Base-by-base conservation (phyloP, 345 rosid species). In the Aurinia saxatilis region DNA sequence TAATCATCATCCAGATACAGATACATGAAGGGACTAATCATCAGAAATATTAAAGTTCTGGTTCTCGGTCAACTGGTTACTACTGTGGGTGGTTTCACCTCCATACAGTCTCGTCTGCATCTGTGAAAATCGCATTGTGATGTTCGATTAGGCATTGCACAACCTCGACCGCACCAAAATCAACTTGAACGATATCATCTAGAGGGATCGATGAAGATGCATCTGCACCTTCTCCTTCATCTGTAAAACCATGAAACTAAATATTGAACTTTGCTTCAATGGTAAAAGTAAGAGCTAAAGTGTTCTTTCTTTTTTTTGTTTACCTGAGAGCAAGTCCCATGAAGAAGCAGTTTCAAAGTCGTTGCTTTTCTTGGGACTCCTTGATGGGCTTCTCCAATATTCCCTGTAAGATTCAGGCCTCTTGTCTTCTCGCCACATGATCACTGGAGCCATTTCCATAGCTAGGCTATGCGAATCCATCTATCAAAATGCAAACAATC, bases 381-480 rank as follows among this genome's bases (percentile, higher is more conserved):
- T 78, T 4, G 75, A 63, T 13, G 78, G 72, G 16, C 76, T 76
- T 72, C 71, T 85, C 96, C 96, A 89, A 37, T 83, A 89, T 71
- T 84, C 84, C 50, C 75, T 61, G 57, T 82, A 85, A 38, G 66
- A 70, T 61, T 89, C 96, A 10, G 93, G 91, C 58, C 76, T 79
- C 44, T 55, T 73, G 60, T 71, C 93, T 56, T 81, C 80, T 73
- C 70, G 79, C 98, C 98, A 92, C 95, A 92, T 85, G 46, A 92
- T 78, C 57, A 92, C 76, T 6, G 96, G 91, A 54, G 95, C 86
- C 78, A 85, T 85, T 65, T 87, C 98, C 91, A 82, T 65, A 29
- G 96, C 92, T 78, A 92, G 81, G 70, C 83, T 78, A 33, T 81
- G 83, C 10, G 88, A 84, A 85, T 92, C 98, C 98, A 92, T 87